These are phyloP conservation scores for Komagataea norvegica DNA, from an alignment of 1,139 yeast genomes.

Conservation along the genomic window DNA sequence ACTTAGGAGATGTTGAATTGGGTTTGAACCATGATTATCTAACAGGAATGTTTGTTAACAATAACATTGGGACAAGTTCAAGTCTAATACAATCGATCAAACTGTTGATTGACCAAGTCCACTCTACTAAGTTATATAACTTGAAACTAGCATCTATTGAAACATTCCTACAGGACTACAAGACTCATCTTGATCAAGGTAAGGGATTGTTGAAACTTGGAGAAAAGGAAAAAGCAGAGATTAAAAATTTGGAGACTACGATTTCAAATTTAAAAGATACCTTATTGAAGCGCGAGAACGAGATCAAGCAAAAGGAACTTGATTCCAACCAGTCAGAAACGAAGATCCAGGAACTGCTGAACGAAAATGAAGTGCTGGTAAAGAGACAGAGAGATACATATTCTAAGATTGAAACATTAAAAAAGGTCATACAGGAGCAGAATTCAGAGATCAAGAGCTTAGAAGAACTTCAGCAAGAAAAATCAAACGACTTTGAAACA, in stretches of 20 bases:
- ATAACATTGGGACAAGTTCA: constrained; percentile 52
- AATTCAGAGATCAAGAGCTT: background rate
- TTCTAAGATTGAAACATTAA: background rate
- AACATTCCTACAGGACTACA: constrained; percentile 33
- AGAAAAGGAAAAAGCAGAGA: constrained; percentile 26
- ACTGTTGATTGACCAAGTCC: constrained; percentile 42
- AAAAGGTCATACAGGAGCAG: background rate
- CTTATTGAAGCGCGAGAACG: constrained; percentile 1
- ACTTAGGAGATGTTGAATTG: constrained; percentile 54
- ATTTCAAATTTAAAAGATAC: constrained; percentile 10
- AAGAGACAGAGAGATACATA: background rate
- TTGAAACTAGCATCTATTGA: constrained; percentile 41
- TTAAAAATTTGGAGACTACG: constrained; percentile 29
- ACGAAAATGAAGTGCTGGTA: background rate
- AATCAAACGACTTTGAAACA: background rate
- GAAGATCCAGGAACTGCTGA: background rate
- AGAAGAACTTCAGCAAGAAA: background rate
- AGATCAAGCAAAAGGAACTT: background rate
- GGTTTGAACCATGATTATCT: constrained; percentile 52
- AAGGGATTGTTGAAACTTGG: constrained; percentile 22
- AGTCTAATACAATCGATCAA: constrained; percentile 47
- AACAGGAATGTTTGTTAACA: constrained; percentile 60
- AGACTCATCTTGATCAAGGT: constrained; percentile 20
- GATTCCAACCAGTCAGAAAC: background rate
- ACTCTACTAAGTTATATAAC: constrained; percentile 40